Evolutionary conservation across 106 monocot species (phyloP).

Genomic region (Agapanthus africanus): DNA sequence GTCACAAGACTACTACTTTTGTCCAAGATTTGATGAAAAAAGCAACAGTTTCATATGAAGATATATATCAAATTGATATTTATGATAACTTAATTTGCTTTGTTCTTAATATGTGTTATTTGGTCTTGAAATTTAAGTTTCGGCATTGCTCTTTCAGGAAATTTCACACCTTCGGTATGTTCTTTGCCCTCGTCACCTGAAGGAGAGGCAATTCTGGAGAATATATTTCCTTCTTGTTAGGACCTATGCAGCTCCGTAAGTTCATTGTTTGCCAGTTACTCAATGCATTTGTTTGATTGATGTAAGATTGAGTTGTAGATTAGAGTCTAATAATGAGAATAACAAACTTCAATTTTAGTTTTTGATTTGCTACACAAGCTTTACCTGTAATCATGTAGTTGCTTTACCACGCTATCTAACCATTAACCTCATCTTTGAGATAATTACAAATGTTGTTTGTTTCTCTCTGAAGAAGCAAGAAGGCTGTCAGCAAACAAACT

Average conservation of each 20-base stretch:
- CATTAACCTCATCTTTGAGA: not conserved
- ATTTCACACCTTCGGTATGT: slow-evolving; percentile 62
- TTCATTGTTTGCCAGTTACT: not conserved
- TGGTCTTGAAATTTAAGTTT: slow-evolving; percentile 1
- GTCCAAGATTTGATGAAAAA: no score
- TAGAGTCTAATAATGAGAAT: no score
- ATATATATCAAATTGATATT: no score
- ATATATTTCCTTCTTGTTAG: slow-evolving; percentile 87
- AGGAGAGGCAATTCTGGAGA: slow-evolving; percentile 82
- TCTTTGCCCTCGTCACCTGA: slow-evolving; percentile 66
- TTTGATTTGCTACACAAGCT: not conserved
- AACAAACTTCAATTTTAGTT: not conserved
- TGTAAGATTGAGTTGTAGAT: not conserved
- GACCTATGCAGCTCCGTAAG: slow-evolving; percentile 71
- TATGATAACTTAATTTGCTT: no score
- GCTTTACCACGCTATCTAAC: not conserved
- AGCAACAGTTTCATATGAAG: no score
- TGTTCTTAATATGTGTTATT: no score
- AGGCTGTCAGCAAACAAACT: no score
- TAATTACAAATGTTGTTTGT: not conserved
- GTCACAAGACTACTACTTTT: no score
- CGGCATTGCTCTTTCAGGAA: slow-evolving; percentile 35
- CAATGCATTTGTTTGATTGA: not conserved
- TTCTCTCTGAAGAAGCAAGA: not conserved
- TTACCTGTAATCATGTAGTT: not conserved